phyloP scores from a whole-genome alignment of 768 basidiomycete species.

The Suillus sp. region DNA sequence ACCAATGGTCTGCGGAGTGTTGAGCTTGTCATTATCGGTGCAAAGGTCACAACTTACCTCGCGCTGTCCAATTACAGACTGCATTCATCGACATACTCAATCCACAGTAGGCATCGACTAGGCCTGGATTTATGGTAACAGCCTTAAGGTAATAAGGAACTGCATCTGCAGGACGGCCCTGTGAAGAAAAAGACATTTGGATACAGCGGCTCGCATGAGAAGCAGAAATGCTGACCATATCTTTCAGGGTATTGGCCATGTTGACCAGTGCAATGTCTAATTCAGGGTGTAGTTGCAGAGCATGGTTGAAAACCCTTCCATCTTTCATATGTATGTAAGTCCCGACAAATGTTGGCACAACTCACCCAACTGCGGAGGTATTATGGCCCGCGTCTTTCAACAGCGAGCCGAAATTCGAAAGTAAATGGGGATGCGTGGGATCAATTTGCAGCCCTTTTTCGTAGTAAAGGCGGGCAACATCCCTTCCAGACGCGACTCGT shows the following conservation, averaged over 20 bases:
- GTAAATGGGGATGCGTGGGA: conserved; percentile 48
- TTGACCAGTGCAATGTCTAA: conserved; percentile 55
- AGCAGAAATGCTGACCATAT: conserved; percentile 35
- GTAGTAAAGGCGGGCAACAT: conserved; percentile 48
- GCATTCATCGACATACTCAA: conserved; percentile 47
- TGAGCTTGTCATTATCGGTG: conserved; percentile 18
- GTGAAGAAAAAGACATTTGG: not conserved
- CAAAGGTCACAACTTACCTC: conserved; percentile 34
- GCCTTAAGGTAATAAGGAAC: conserved; percentile 50
- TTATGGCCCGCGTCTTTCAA: conserved; percentile 50
- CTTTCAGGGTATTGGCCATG: conserved; percentile 53
- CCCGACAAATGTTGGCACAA: conserved; percentile 1
- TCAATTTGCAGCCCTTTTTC: conserved; percentile 46
- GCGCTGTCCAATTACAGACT: conserved; percentile 48
- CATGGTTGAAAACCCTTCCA: conserved; percentile 42
- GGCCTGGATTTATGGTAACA: conserved; percentile 41
- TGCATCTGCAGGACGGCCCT: conserved; percentile 46
- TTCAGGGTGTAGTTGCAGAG: conserved; percentile 43
- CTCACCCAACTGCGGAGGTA: conserved; percentile 44
- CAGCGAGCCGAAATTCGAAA: conserved; percentile 53
- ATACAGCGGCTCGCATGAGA: not conserved
- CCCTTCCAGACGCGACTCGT: conserved; percentile 29
- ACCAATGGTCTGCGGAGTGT: conserved; percentile 31
- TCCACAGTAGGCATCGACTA: conserved; percentile 52
- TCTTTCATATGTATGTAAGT: conserved; percentile 9